Evolutionary conservation across 108 stramenopile genomes (phyloP), one percentile per base, ranked within the genome.

Genomic region (Cyclotella sp.): DNA sequence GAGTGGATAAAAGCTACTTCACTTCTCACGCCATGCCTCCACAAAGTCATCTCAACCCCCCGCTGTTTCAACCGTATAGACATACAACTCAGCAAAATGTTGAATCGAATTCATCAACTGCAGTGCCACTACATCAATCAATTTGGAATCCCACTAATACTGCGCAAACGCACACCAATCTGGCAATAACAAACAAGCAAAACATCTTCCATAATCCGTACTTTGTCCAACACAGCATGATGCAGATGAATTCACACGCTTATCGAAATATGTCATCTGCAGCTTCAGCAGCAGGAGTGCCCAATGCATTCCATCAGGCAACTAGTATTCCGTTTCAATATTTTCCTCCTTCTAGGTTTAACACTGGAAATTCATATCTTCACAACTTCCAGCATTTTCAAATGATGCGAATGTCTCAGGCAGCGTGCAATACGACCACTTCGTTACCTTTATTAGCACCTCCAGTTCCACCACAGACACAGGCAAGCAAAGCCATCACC

Each of bases 291-390:
- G 11, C 12, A 39, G 13, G 30, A 61, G 29, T 30, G 6, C 14
- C 30, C 1, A 61, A 61, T 15, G 15, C 0, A 13, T 61, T 13
- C 34, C 13, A 3, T 61, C 60, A 30, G n/a, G 34, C 19, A 39
- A 1, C 60, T 34, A 11, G 29, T n/a, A 24, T 24, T 55, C 55
- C 55, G 11, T 16, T 19, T 13, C 29, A 29, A n/a, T 34, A 39
- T 12, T 61, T 61, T n/a, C 34, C 11, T n/a, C 60, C 60, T 39
- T 34, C 60, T 39, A 30, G 30, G 34, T 61, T 61, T n/a, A 39
- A 61, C 34, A 39, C 3, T 16, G 29, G 18, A 14, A 22, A 55
- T 34, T 34, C 34, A 34, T 34, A 34, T 6, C 12, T 57, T 7
- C 8, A 26, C 55, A 57, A 26, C 24, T 24, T 57, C 34, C 30